These are phyloP conservation scores for Chernovozyma sophiae-reginae DNA, from an alignment of 1,139 yeast species.

Conservation along the genomic window DNA sequence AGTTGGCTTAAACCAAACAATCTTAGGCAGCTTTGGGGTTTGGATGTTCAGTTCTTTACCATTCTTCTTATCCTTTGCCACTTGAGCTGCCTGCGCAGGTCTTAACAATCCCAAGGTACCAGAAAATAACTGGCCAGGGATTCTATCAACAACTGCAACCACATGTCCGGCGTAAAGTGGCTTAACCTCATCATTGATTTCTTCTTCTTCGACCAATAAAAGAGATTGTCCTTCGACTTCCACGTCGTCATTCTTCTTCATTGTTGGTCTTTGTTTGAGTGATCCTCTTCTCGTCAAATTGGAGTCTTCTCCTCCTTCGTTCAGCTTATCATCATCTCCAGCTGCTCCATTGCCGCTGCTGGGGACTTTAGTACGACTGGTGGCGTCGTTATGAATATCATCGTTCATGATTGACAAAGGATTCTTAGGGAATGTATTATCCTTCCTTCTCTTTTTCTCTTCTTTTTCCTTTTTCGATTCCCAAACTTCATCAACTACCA, in stretches of 20 bases:
- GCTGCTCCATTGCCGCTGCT: constrained; percentile 16
- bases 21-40: constrained; percentile 70
- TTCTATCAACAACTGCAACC: constrained; percentile 95
- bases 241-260: constrained; percentile 95
- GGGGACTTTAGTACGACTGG: constrained; percentile 36
- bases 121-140: constrained; percentile 91
- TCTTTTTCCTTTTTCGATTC: constrained; percentile 93
- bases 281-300: constrained; percentile 81
- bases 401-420: constrained; percentile 44
- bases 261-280: constrained; percentile 93
- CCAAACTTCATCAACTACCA: constrained; percentile 98
- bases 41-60: constrained; percentile 48
- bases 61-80: constrained; percentile 63
- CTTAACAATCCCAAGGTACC: constrained; percentile 91
- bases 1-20: constrained; percentile 98
- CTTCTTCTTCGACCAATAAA: constrained; percentile 89
- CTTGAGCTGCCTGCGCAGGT: constrained; percentile 94
- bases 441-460: constrained; percentile 93
- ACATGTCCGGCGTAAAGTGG: constrained; percentile 98
- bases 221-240: constrained; percentile 97
- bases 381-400: constrained; percentile 69
- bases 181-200: constrained; percentile 85
- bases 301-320: constrained; percentile 19
- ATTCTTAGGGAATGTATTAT: constrained; percentile 40
- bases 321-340: constrained; percentile 18